Percentiles rank a stretch among this genome's conserved stretches.
These are phyloP conservation scores for Plasmodium gallinaceum DNA, from an alignment of 169 alveolate genomes.

Conservation along the genomic window DNA sequence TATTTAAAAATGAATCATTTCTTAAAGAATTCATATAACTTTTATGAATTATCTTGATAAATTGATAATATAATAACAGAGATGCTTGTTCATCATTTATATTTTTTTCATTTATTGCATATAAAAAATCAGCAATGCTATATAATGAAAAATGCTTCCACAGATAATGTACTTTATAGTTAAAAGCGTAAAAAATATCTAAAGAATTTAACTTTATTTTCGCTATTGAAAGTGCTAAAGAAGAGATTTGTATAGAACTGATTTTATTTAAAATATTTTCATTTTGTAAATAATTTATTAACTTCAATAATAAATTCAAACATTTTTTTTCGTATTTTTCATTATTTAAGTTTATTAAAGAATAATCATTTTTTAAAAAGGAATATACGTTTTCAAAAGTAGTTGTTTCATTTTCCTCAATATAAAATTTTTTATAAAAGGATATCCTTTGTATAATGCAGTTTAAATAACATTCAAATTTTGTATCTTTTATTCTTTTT, in stretches of 20 bases:
- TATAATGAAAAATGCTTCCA: conserved; percentile 63
- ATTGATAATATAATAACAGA: conserved; percentile 41
- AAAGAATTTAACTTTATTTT: conserved; percentile 35
- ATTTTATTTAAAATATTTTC: conserved; percentile 20
- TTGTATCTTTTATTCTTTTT: not conserved
- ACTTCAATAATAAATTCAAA: not conserved
- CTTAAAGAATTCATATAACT: not conserved
- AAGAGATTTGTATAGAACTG: conserved; percentile 36
- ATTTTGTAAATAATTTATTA: conserved; percentile 7
- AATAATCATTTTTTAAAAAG: not conserved
- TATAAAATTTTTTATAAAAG: not conserved
- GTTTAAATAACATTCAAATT: not conserved
- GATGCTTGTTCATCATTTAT: conserved; percentile 33
- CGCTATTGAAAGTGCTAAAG: conserved; percentile 34
- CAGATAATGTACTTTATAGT: conserved; percentile 24
- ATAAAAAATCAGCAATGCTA: conserved; percentile 57
- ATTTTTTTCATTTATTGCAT: conserved; percentile 50
- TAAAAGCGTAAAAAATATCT: conserved; percentile 34
- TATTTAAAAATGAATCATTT: not conserved
- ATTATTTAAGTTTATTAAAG: not conserved
- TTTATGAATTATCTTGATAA: conserved; percentile 9
- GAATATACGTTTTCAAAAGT: not conserved
- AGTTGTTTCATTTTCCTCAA: not conserved
- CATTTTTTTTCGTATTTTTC: not conserved
- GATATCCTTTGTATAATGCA: not conserved